These are phyloP conservation scores for Podochytrium sp. DNA, from an alignment of 192 early-diverging fungal genomes.

Conservation along the genomic window DNA sequence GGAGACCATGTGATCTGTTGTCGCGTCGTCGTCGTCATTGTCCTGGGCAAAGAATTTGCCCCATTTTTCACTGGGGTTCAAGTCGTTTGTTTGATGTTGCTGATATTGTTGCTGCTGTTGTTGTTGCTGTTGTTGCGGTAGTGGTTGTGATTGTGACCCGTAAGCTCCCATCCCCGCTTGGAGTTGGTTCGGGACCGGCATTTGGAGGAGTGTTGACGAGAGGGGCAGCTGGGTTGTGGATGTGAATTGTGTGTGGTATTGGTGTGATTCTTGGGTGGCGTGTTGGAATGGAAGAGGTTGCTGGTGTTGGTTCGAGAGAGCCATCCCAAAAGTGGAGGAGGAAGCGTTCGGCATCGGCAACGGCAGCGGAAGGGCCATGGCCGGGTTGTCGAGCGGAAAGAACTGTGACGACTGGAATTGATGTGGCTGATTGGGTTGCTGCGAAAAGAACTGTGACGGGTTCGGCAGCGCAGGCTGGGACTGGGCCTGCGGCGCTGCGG, in stretches of 20 bases:
- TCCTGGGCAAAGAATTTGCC: slow-evolving; percentile 17
- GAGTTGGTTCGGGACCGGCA: no score
- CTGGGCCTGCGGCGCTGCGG: no score
- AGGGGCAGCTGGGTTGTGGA: no score
- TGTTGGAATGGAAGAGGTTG: no score
- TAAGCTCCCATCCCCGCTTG: no score
- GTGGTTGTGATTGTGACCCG: no score
- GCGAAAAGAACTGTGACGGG: not conserved
- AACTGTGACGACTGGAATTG: slow-evolving; percentile 4
- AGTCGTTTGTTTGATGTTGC: not conserved
- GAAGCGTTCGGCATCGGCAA: not conserved
- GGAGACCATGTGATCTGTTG: not conserved
- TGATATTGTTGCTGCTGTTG: not conserved
- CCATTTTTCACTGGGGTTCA: slow-evolving; percentile 21
- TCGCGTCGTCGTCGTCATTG: slow-evolving; percentile 12
- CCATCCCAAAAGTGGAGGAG: not conserved
- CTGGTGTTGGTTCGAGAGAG: not conserved
- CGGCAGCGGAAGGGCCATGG: not conserved
- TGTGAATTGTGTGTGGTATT: no score
- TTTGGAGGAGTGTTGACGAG: no score
- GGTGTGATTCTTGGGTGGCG: slow-evolving; percentile 1
- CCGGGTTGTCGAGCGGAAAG: not conserved
- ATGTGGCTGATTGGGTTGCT: slow-evolving; percentile 2
- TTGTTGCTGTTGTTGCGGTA: not conserved
- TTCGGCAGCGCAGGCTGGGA: not conserved